Evolutionary conservation across 2,329 filamentous ascomycete genomes (phyloP).

Genomic region (Aspergillus sclerotialis): DNA sequence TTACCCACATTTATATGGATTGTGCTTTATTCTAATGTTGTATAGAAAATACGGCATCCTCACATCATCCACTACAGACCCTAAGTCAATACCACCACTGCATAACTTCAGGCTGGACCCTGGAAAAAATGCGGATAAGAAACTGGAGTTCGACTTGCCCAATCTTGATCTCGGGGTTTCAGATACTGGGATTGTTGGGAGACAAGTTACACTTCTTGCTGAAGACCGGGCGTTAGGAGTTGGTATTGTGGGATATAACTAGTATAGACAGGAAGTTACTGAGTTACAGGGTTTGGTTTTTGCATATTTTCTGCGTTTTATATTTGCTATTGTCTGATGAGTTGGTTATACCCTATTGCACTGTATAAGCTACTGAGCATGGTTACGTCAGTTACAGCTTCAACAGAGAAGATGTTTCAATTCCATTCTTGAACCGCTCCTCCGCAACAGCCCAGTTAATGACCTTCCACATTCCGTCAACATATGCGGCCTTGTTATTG

Average conservation of each 20-base stretch:
- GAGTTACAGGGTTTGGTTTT: neutral
- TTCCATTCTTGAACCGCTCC: constrained; percentile 48
- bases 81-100: constrained; percentile 13
- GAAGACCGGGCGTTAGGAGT: constrained; percentile 17
- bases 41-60: constrained; percentile 23
- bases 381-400: constrained; percentile 23
- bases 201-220: constrained; percentile 23
- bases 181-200: constrained; percentile 26
- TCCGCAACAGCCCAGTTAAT: constrained; percentile 87
- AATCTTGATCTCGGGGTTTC: constrained; percentile 29
- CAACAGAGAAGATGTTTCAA: constrained; percentile 14
- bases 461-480: constrained; percentile 83
- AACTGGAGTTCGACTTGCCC: constrained; percentile 22
- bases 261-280: constrained; percentile 1
- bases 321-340: no score
- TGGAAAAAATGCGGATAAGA: neutral
- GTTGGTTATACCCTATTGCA: no score
- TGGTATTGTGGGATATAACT: constrained; percentile 30
- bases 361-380: no score
- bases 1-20: neutral
- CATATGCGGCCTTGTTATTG: constrained; percentile 92
- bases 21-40: neutral
- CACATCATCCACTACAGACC: constrained; percentile 3
- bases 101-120: constrained; percentile 18
- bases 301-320: no score